Evolutionary conservation across 2,329 filamentous ascomycete species (phyloP).

Genomic region (Didymella lethalis): DNA sequence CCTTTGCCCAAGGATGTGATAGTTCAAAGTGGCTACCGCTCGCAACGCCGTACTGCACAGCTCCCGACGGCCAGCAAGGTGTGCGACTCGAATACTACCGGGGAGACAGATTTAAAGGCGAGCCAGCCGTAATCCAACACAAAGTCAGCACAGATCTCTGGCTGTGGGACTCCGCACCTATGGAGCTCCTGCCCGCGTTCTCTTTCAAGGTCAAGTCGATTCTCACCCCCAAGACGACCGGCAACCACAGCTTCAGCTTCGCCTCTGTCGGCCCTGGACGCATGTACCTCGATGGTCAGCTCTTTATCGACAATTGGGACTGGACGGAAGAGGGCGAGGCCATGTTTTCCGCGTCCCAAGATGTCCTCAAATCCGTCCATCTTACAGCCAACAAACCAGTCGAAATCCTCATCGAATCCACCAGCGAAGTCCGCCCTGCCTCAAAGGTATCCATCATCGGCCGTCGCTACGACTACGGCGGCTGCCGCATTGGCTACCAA

Average conservation of each 20-base stretch:
- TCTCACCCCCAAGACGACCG: constrained; percentile 65
- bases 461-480: constrained; percentile 72
- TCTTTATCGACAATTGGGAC: constrained; percentile 71
- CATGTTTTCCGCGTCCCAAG: constrained; percentile 74
- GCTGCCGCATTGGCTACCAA: constrained; percentile 75
- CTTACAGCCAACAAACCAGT: constrained; percentile 67
- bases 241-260: constrained; percentile 71
- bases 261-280: constrained; percentile 72
- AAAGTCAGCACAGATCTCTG: constrained; percentile 72
- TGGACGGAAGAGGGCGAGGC: constrained; percentile 74
- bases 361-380: constrained; percentile 67
- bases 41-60: constrained; percentile 66
- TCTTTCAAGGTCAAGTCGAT: constrained; percentile 69
- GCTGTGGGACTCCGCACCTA: constrained; percentile 74
- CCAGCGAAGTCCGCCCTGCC: constrained; percentile 69
- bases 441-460: constrained; percentile 65
- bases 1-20: constrained; percentile 68
- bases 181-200: constrained; percentile 68
- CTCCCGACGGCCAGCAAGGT: constrained; percentile 64
- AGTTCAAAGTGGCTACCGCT: constrained; percentile 72
- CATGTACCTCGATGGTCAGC: constrained; percentile 66
- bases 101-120: constrained; percentile 68
- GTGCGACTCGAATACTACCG: constrained; percentile 71
- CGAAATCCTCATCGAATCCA: constrained; percentile 70
- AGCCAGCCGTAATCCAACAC: constrained; percentile 64